Percentiles rank a stretch among this genome's conserved stretches.
These are phyloP conservation scores for Coemansia sp. DNA, from an alignment of 192 early-diverging fungal genomes.

Conservation along the genomic window DNA sequence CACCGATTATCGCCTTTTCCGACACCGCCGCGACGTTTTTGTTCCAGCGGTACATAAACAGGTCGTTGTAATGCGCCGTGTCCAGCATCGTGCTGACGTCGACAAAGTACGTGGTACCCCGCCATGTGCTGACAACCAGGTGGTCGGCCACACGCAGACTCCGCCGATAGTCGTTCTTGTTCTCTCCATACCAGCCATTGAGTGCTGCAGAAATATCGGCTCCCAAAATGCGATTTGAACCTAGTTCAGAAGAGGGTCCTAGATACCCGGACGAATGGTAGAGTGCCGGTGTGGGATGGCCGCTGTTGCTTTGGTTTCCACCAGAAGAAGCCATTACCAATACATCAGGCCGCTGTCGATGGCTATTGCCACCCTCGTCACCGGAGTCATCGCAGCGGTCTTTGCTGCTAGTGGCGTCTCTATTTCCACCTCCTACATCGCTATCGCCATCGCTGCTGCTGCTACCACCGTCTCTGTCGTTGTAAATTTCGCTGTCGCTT, in stretches of 20 bases:
- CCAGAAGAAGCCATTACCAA: neutral
- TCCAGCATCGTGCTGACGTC: constrained; percentile 45
- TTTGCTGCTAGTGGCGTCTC: no score
- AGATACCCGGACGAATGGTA: neutral
- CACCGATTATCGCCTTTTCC: constrained; percentile 15
- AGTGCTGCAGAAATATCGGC: constrained; percentile 35
- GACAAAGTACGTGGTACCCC: constrained; percentile 50
- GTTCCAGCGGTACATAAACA: constrained; percentile 39
- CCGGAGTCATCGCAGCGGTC: no score
- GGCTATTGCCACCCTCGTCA: neutral
- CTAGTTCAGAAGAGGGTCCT: neutral
- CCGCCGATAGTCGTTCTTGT: constrained; percentile 34
- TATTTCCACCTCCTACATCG: no score
- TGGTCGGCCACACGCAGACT: constrained; percentile 40
- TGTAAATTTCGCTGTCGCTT: neutral
- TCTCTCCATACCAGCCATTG: constrained; percentile 51
- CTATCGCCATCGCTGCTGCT: no score
- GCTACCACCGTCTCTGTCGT: neutral
- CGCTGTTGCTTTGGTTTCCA: neutral
- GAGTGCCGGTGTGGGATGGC: neutral
- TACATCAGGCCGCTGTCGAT: neutral
- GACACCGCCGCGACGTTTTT: constrained; percentile 15
- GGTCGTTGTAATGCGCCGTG: constrained; percentile 46
- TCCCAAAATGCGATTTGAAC: neutral
- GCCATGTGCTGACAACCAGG: constrained; percentile 51